A percentile compares a stretch with the other conserved stretches of the same genome.
Evolutionary conservation across 2,329 filamentous ascomycete species (phyloP).

Genomic region (Arthroderma sp.): DNA sequence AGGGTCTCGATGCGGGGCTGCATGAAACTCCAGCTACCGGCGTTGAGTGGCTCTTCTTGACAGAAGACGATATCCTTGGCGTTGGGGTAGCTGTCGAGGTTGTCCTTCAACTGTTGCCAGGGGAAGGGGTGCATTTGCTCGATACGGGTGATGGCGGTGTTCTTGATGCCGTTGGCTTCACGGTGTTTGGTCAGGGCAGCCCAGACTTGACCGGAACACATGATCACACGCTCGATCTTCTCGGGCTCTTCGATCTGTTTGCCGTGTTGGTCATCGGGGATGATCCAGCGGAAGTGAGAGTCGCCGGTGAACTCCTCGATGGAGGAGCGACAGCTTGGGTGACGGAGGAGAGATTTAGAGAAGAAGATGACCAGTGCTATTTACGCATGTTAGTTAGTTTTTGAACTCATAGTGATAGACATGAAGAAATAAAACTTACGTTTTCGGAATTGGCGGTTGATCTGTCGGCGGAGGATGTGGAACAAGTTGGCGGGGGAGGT

Average conservation of each 20-base stretch:
- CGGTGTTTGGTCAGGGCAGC: slow-evolving; percentile 83
- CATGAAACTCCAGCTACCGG: slow-evolving; percentile 92
- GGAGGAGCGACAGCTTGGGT: slow-evolving; percentile 77
- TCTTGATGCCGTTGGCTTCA: slow-evolving; percentile 69
- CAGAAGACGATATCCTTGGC: slow-evolving; percentile 95
- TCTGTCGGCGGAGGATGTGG: slow-evolving; percentile 91
- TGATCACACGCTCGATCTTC: slow-evolving; percentile 83
- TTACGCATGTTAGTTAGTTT: slow-evolving; percentile 14
- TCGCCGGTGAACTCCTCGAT: slow-evolving; percentile 86
- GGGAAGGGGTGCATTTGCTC: slow-evolving; percentile 99
- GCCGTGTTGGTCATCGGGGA: slow-evolving; percentile 76
- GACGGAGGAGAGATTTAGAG: slow-evolving; percentile 89
- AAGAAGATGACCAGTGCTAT: slow-evolving; percentile 92
- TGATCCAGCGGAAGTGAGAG: slow-evolving; percentile 94
- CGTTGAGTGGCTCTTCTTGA: slow-evolving; percentile 96
- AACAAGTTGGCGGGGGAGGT: slow-evolving; percentile 94
- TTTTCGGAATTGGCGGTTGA: slow-evolving; percentile 99
- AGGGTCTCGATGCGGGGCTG: slow-evolving; percentile 95
- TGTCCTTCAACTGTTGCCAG: slow-evolving; percentile 92
- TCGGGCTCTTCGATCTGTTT: slow-evolving; percentile 65
- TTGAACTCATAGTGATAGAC: neutral
- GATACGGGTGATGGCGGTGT: slow-evolving; percentile 86
- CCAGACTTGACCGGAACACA: slow-evolving; percentile 93
- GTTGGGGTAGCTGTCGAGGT: slow-evolving; percentile 93
- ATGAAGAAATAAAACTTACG: slow-evolving; percentile 48